Conservation (phyloP, 139 green algal species). For the Raphidocelis subcapitata region DNA sequence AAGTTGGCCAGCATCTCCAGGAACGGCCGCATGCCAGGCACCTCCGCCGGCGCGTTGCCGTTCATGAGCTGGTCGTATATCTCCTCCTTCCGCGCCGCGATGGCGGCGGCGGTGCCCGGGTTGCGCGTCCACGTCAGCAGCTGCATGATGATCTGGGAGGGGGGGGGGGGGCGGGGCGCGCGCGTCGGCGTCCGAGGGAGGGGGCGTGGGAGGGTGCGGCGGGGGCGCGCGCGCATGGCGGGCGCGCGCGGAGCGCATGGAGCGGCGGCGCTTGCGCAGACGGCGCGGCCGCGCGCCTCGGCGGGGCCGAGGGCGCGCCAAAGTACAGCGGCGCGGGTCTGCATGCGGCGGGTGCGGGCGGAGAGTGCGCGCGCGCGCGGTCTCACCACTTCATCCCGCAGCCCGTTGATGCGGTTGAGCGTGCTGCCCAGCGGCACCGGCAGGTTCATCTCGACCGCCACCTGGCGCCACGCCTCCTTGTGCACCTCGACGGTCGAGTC, state of each 20-base stretch:
- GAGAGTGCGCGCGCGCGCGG: neutral
- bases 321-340: too few species aligned
- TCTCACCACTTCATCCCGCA: constrained; percentile 88
- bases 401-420: constrained; percentile 67
- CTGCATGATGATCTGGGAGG: constrained; percentile 73
- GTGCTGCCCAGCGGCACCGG: constrained; percentile 63
- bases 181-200: neutral
- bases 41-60: constrained; percentile 33
- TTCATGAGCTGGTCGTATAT: constrained; percentile 61
- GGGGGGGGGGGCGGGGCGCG: neutral
- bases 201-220: neutral
- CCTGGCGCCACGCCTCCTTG: constrained; percentile 70
- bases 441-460: constrained; percentile 84
- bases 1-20: constrained; percentile 73
- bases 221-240: too few species aligned
- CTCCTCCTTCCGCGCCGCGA: constrained; percentile 78
- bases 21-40: constrained; percentile 59
- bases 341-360: too few species aligned
- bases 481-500: constrained; percentile 51
- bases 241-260: too few species aligned
- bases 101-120: constrained; percentile 57
- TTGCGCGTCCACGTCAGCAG: constrained; percentile 92
- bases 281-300: too few species aligned
- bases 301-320: too few species aligned
- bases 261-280: too few species aligned